These are phyloP conservation scores for Pythium graminicola DNA, from an alignment of 352 stramenopile species.

Conservation along the genomic window DNA sequence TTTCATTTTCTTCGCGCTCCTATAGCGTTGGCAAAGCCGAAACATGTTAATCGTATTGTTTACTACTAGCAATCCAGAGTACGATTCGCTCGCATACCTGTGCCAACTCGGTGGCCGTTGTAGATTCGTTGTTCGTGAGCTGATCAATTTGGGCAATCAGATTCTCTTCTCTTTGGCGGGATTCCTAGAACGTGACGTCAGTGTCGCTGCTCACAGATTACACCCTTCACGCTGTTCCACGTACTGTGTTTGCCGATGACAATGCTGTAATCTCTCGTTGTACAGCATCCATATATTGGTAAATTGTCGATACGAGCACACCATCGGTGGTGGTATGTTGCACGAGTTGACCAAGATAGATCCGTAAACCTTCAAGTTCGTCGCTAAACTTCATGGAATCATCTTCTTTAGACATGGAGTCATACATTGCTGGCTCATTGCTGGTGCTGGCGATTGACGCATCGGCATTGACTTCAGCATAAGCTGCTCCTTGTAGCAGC, in stretches of 20 bases:
- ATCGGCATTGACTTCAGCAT: not conserved
- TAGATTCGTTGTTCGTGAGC: conserved; percentile 18
- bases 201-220: not conserved
- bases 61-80: no score
- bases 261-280: conserved; percentile 5
- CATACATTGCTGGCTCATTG: conserved; percentile 2
- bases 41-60: no score
- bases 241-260: not conserved
- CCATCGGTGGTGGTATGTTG: conserved; percentile 8
- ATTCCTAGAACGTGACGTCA: conserved; percentile 4
- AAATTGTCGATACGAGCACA: conserved; percentile 15
- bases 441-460: not conserved
- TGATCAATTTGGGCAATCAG: conserved; percentile 15
- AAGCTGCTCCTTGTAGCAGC: conserved; percentile 35
- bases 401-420: not conserved
- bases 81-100: conserved; percentile 22
- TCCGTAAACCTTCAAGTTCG: conserved; percentile 11
- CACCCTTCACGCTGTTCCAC: not conserved
- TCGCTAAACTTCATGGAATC: not conserved
- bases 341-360: conserved; percentile 16
- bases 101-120: conserved; percentile 7
- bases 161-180: conserved; percentile 14
- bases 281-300: conserved; percentile 18
- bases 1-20: conserved; percentile 23
- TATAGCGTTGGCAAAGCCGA: conserved; percentile 1